A percentile compares a stretch with the other conserved stretches of the same genome.
Evolutionary conservation across 345 rosid genomes (phyloP).

Genomic region (Melaleuca alternifolia): DNA sequence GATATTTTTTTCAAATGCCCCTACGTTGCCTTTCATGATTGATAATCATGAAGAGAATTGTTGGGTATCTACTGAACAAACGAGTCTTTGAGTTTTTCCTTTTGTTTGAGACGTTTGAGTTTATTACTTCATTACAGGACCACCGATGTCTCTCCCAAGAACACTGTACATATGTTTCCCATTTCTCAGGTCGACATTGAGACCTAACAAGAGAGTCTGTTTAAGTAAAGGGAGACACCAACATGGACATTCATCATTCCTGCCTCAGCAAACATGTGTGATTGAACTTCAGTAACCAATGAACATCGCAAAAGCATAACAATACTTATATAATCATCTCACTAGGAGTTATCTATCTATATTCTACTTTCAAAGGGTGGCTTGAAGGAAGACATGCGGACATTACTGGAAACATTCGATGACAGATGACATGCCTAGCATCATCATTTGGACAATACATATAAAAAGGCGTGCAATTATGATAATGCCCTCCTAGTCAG

Average conservation of each 20-base stretch:
- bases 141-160: neutral
- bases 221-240: neutral
- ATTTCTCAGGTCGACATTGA: neutral
- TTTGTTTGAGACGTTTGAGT: neutral
- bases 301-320: neutral
- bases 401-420: neutral
- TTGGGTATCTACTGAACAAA: neutral
- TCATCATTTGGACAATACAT: neutral
- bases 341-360: neutral
- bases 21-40: neutral
- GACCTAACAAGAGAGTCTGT: neutral
- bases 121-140: neutral
- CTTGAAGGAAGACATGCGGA: neutral
- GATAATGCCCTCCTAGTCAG: neutral
- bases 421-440: neutral
- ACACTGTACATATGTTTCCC: neutral
- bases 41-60: neutral
- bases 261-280: neutral
- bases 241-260: neutral
- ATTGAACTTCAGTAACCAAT: neutral
- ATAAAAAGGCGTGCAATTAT: neutral
- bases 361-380: neutral
- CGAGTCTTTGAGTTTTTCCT: neutral
- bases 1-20: neutral
- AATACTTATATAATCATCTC: neutral